Conservation (phyloP, 306 rosid species). For the Clitoria ternatea region DNA sequence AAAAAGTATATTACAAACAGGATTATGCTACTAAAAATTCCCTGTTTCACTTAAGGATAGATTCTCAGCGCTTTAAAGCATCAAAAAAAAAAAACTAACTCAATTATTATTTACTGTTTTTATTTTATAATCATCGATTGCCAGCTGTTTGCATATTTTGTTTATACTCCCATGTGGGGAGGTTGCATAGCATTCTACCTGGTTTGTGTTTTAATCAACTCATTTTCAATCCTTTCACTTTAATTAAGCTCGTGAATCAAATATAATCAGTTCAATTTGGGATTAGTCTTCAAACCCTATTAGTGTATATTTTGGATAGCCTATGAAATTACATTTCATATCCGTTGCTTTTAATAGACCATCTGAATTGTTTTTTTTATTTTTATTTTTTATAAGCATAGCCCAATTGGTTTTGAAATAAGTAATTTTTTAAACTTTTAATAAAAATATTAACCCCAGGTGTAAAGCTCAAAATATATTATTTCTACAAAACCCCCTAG, state of each 20-base stretch:
- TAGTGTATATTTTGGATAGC: no score
- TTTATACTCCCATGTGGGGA: neutral
- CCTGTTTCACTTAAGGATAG: conserved; percentile 38
- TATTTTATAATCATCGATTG: conserved; percentile 11
- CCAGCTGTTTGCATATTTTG: conserved; percentile 27
- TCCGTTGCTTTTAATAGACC: no score
- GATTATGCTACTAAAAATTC: conserved; percentile 51
- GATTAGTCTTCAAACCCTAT: neutral
- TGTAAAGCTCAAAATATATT: no score
- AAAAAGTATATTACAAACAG: conserved; percentile 24
- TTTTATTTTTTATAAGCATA: no score
- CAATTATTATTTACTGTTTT: conserved; percentile 11
- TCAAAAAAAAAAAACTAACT: conserved; percentile 3
- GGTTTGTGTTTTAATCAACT: neutral
- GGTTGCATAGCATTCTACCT: conserved; percentile 4
- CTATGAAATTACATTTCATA: no score
- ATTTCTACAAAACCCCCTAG: no score
- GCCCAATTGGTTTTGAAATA: no score
- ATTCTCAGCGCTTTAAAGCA: conserved; percentile 38
- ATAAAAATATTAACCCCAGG: no score
- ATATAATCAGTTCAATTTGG: neutral
- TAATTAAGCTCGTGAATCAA: neutral
- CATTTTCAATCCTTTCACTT: neutral
- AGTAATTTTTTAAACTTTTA: no score
- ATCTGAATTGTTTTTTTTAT: no score